These are phyloP conservation scores for Cladosporium sp. DNA, from an alignment of 2,329 filamentous ascomycete species.

Conservation along the genomic window DNA sequence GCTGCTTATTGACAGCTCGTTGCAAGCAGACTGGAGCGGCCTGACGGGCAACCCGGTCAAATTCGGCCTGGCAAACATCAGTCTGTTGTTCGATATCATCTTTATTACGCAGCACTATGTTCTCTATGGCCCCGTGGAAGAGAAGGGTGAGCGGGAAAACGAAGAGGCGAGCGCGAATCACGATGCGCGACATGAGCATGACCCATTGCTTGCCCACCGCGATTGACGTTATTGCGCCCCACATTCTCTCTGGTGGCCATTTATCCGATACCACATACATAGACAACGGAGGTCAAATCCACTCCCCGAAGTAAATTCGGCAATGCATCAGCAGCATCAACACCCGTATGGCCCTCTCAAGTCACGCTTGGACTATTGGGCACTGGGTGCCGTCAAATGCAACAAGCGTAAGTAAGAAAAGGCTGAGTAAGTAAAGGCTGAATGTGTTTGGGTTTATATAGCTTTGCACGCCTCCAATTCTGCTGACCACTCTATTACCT, in stretches of 20 bases:
- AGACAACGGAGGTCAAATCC: background rate
- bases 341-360: background rate
- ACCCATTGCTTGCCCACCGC: slow-evolving; percentile 6
- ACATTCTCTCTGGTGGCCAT: background rate
- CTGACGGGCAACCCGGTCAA: slow-evolving; percentile 91
- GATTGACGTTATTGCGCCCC: background rate
- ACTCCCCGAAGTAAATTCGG: no score
- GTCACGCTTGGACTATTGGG: background rate
- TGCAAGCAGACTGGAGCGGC: slow-evolving; percentile 86
- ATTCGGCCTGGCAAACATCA: slow-evolving; percentile 80
- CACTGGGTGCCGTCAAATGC: background rate
- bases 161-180: background rate
- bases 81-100: slow-evolving; percentile 79
- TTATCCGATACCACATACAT: background rate
- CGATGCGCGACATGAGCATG: background rate
- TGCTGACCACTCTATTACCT: background rate
- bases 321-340: background rate
- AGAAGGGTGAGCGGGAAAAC: slow-evolving; percentile 19
- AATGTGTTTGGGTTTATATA: background rate
- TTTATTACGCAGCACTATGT: slow-evolving; percentile 90
- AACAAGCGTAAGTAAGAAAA: background rate
- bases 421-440: no score
- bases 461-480: background rate
- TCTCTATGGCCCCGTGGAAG: slow-evolving; percentile 58
- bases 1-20: slow-evolving; percentile 78